Percentiles rank a stretch among this genome's conserved stretches.
These are phyloP conservation scores for Anaeramoeba ignava DNA, from an alignment of 78 protist genomes.

Conservation along the genomic window DNA sequence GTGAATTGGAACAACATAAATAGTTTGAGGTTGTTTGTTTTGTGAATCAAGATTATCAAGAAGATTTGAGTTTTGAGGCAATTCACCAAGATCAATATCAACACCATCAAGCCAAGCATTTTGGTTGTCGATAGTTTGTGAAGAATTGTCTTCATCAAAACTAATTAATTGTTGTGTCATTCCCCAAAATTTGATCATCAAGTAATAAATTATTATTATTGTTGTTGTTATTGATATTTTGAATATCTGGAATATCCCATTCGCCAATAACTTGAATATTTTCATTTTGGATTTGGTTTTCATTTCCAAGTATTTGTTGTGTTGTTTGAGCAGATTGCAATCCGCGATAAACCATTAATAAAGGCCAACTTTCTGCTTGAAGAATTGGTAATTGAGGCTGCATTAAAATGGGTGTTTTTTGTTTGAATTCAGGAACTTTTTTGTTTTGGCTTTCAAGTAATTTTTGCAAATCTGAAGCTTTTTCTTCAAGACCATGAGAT, in stretches of 20 bases:
- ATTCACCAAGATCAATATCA: not conserved
- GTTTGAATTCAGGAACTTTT: constrained; percentile 7
- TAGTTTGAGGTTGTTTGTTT: not conserved
- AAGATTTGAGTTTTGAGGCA: not conserved
- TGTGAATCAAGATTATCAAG: not conserved
- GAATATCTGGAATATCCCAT: too few species aligned
- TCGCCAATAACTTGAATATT: too few species aligned
- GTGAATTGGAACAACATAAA: not conserved
- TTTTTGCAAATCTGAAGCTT: constrained; percentile 21
- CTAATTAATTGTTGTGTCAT: not conserved
- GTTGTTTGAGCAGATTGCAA: too few species aligned
- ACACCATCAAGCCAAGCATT: not conserved
- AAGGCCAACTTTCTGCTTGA: constrained; percentile 74
- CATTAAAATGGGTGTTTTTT: constrained; percentile 14
- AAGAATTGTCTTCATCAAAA: not conserved
- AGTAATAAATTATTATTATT: too few species aligned
- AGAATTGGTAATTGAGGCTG: constrained; percentile 34
- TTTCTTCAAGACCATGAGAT: constrained; percentile 58
- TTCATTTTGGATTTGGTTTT: too few species aligned
- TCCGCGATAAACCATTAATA: constrained; percentile 46
- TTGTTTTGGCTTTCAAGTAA: constrained; percentile 12
- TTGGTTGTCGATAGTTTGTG: not conserved
- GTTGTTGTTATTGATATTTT: too few species aligned
- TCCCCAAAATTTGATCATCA: too few species aligned
- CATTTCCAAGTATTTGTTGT: too few species aligned